Evolutionary conservation across 805 yeast genomes (phyloP).

Genomic region (Starmerella vitae): DNA sequence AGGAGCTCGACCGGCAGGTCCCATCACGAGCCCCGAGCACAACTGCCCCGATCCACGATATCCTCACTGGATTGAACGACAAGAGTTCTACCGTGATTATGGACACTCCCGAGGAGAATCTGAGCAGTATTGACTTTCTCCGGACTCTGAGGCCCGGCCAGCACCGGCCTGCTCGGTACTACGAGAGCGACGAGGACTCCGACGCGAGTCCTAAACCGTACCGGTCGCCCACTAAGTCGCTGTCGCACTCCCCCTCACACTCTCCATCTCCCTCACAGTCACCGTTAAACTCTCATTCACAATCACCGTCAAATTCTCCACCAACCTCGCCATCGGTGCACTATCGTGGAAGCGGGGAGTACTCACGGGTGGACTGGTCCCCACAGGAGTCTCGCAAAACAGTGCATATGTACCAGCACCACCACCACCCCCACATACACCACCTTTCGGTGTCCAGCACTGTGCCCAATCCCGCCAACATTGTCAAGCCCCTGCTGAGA

Average conservation of each 20-base stretch:
- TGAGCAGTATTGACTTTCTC: slow-evolving; percentile 29
- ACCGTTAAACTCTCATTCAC: too few species aligned
- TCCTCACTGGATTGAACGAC: slow-evolving; percentile 28
- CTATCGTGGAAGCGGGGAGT: not conserved
- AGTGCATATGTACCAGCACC: not conserved
- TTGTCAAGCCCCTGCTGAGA: slow-evolving; percentile 1
- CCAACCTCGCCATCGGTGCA: not conserved
- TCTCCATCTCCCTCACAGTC: too few species aligned
- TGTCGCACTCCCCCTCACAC: too few species aligned
- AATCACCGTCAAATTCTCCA: too few species aligned
- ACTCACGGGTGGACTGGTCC: not conserved
- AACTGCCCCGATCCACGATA: slow-evolving; percentile 23
- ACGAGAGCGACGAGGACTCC: slow-evolving; percentile 2
- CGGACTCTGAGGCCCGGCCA: slow-evolving; percentile 21
- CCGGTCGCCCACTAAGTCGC: not conserved
- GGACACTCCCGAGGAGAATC: slow-evolving; percentile 22
- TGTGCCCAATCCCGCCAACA: not conserved
- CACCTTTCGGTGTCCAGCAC: not conserved
- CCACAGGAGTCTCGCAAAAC: not conserved
- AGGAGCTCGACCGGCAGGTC: slow-evolving; percentile 21
- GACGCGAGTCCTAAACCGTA: not conserved
- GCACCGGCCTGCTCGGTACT: not conserved
- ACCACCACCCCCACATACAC: not conserved
- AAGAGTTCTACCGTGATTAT: slow-evolving; percentile 26
- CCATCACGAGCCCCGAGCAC: not conserved